Conservation (phyloP, 169 alveolate species). For the Toxoplasma gondii region DNA sequence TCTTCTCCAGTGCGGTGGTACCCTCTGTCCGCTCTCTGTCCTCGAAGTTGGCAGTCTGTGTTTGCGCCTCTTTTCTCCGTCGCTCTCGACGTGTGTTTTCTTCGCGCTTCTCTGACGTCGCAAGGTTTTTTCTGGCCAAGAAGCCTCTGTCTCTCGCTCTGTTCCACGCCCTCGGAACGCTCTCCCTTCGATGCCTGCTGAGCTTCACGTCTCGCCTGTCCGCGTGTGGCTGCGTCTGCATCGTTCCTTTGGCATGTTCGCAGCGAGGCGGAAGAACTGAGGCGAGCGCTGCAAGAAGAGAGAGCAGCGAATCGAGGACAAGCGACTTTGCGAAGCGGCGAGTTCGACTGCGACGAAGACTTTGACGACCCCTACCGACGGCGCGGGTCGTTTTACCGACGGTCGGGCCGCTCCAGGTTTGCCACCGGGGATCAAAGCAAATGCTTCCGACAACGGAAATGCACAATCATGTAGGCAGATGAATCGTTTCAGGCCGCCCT, state of each 20-base stretch:
- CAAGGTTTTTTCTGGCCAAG: too few species aligned
- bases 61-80: too few species aligned
- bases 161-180: not conserved
- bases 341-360: not conserved
- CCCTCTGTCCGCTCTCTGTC: too few species aligned
- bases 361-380: not conserved
- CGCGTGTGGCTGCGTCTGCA: not conserved
- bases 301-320: not conserved
- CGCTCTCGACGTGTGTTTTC: too few species aligned
- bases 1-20: too few species aligned
- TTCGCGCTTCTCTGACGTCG: too few species aligned
- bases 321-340: not conserved
- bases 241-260: not conserved
- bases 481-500: too few species aligned
- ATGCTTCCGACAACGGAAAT: not conserved
- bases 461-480: not conserved
- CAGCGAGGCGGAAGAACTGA: constrained; percentile 60
- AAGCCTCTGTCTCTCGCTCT: not conserved
- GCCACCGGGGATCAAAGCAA: not conserved
- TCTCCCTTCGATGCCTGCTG: not conserved
- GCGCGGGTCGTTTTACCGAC: not conserved
- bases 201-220: not conserved
- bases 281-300: constrained; percentile 61
- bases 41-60: too few species aligned
- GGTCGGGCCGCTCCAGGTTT: not conserved